phyloP scores from a whole-genome alignment of 2,329 filamentous ascomycete genomes.

The Chaetomiaceae sp. region DNA sequence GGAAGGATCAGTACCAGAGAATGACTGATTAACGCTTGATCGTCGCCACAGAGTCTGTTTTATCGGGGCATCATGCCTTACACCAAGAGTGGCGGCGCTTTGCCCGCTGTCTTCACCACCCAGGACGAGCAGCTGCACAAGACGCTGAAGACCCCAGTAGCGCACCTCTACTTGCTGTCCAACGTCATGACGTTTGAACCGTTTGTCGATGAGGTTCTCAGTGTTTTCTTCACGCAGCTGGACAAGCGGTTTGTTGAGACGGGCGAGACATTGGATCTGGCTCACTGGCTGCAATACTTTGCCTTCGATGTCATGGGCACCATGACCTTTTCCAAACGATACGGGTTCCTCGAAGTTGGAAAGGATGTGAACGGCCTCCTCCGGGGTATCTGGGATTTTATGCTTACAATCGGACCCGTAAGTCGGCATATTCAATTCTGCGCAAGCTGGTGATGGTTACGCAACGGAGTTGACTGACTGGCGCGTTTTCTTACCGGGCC shows the following conservation, averaged over 20 bases:
- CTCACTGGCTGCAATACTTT: constrained; percentile 16
- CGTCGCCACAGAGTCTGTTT: too few relatives aligned
- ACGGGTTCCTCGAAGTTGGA: constrained; percentile 16
- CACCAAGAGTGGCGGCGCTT: constrained; percentile 9
- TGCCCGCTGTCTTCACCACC: constrained; percentile 23
- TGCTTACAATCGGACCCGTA: constrained; percentile 1
- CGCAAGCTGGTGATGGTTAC: too few relatives aligned
- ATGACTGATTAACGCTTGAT: too few relatives aligned
- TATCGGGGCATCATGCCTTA: too few relatives aligned
- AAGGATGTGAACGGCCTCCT: constrained; percentile 16
- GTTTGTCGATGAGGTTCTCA: constrained; percentile 21
- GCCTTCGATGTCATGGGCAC: constrained; percentile 19
- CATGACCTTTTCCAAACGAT: constrained; percentile 15
- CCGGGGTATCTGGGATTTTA: not conserved
- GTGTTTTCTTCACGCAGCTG: constrained; percentile 13
- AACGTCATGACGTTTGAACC: constrained; percentile 24
- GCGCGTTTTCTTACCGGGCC: too few relatives aligned
- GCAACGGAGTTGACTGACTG: too few relatives aligned
- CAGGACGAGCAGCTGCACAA: constrained; percentile 22
- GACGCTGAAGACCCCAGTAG: constrained; percentile 19
- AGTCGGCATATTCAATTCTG: constrained; percentile 1
- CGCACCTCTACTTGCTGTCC: constrained; percentile 22
- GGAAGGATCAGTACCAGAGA: too few relatives aligned
- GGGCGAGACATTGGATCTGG: constrained; percentile 1
- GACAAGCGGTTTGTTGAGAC: not conserved